Conservation (phyloP, 1,284 basidiomycete species). For the Vanrija humicola region DNA sequence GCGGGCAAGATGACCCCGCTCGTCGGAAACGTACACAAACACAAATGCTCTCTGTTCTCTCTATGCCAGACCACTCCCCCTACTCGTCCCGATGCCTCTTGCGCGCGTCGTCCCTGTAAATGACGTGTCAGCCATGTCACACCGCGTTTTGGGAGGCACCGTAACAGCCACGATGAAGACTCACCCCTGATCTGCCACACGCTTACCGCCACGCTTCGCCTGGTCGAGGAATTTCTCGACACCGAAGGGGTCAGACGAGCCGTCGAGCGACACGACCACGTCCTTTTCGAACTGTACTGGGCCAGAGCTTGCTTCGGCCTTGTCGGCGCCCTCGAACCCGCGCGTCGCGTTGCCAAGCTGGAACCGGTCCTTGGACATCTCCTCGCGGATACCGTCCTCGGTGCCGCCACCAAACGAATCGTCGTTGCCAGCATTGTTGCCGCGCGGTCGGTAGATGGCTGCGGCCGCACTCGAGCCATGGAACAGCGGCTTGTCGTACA, state of each 20-base stretch:
- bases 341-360: conserved; percentile 73
- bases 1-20: no score
- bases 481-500: conserved; percentile 95
- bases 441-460: conserved; percentile 93
- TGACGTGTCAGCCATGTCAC: conserved; percentile 3
- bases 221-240: conserved; percentile 96
- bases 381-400: conserved; percentile 84
- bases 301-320: conserved; percentile 71
- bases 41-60: no score
- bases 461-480: conserved; percentile 92
- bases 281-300: conserved; percentile 99
- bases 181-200: conserved; percentile 54
- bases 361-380: conserved; percentile 90
- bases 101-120: conserved; percentile 12
- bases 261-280: conserved; percentile 52
- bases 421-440: conserved; percentile 71
- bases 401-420: conserved; percentile 90
- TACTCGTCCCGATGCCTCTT: conserved; percentile 19
- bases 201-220: conserved; percentile 88
- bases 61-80: neutral
- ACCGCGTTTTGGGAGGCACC: neutral
- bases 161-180: neutral
- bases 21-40: no score
- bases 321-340: conserved; percentile 70
- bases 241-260: conserved; percentile 82